Evolutionary conservation across 805 yeast genomes (phyloP), one percentile per base, ranked within the genome.

Genomic region (Yamadazyma sp.): DNA sequence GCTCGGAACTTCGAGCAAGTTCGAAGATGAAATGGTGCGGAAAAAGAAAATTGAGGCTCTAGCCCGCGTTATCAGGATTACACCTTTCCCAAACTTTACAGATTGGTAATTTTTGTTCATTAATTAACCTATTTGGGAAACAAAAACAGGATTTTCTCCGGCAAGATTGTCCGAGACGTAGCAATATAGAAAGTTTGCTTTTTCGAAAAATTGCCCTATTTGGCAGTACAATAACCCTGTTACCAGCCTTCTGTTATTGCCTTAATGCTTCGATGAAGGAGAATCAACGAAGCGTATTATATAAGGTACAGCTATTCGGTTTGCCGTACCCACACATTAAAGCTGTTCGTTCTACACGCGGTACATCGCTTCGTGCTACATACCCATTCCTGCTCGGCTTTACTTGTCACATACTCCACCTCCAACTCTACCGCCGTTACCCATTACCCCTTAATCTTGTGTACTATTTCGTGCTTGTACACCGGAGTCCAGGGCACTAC

Each of bases 41-140:
- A 30, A 30, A 30, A 30, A 30, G 34, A 32, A 32, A 22, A n/a
- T 12, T 23, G 21, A 21, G 35, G 27, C 35, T 21, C 34, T 11
- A 17, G 15, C 34, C 25, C 11, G 3, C 11, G 9, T 9, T 21
- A 30, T 11, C 34, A 13, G 26, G 28, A 22, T 10, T 17, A 20
- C 25, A 8, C 8, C 35, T 18, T 25, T 29, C 18, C 30, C 24
- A 29, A 33, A 21, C 18, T 30, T 29, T 30, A 20, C 35, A 30
- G 36, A 32, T 26, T 37, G 12, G 34, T 20, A 26, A 22, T 19
- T 19, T 23, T 25, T 28, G 44, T 26, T 33, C 21, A 27, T 37
- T 41, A 37, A 32, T 32, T 37, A 29, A 21, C 35, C 40, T 17
- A 34, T 13, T 29, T 29, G 30, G 34, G 41, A 20, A 40, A 35